Base-by-base conservation (phyloP, 2,329 filamentous ascomycete genomes). In the Drechslerella coelobrocha region DNA sequence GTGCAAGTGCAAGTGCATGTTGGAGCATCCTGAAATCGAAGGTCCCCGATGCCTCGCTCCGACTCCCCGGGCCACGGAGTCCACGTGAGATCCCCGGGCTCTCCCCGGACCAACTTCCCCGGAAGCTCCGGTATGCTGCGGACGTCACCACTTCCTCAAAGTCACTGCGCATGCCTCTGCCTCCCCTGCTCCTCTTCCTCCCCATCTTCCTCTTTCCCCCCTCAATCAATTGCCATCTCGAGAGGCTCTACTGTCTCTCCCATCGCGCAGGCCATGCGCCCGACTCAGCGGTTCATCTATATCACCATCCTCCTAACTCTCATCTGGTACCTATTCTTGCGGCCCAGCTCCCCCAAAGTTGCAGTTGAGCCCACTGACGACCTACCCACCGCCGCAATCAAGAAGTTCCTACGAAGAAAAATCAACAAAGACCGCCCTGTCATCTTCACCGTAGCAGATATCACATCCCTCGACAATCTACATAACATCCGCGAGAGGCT, bases 401-500 rank as follows among this genome's bases (percentile, higher is more conserved):
- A 52, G 17, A 71, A 54, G 31, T 60, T 63, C 31, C 59, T 71
- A 19, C 57, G 59, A 23, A 48, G 41, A 37, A 71, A 63, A 51
- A 47, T 63, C 21, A 60, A 63, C 23, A 63, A 63, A n/a, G 45
- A 52, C 14, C 66, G 66, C 17, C 66, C 66, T 2, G 39, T 71
- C 21, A 71, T 52, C 14, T 71, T 71, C 41, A 71, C 66, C 1
- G 29, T 63, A 10, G 57, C 52, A 19, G 66, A 71, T 34, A 61
- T 63, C 21, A 37, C 39, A 6, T 62, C 66, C 6, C 57, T 71
- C 37, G 66, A 62, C 21, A 62, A 71, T 43, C 47, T 71, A 9
- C 59, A 71, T n/a, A 71, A 71, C 39, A 71, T 71, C 41, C 52
- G 50, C 2, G 59, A 71, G 31, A 71, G 57, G 37, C 29, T 71